Conservation (phyloP, 2,329 filamentous ascomycete species). For the Monosporascus sp. region DNA sequence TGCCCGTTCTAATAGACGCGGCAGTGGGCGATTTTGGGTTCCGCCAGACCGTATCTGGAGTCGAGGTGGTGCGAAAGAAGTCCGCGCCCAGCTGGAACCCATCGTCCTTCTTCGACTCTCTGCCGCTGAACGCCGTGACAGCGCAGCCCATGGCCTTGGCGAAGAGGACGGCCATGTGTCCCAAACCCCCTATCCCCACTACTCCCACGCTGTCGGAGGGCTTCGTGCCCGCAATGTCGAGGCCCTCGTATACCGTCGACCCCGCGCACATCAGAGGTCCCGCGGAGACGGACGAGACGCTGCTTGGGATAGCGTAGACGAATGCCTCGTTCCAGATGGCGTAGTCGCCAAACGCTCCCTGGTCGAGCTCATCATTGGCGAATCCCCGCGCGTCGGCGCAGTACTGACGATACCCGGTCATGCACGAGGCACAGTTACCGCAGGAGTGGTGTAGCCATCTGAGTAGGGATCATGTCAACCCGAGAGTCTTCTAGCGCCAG, state of each 20-base stretch:
- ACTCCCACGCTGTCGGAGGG: constrained; percentile 28
- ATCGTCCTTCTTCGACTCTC: constrained; percentile 2
- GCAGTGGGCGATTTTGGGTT: not conserved
- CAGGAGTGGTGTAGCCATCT: constrained; percentile 18
- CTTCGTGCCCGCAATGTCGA: constrained; percentile 19
- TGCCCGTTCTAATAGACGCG: too few species aligned
- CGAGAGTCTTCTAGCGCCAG: not conserved
- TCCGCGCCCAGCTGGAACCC: constrained; percentile 10
- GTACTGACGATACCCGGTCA: constrained; percentile 13
- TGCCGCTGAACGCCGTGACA: constrained; percentile 2
- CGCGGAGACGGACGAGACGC: constrained; percentile 33
- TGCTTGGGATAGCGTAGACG: constrained; percentile 33
- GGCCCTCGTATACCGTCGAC: constrained; percentile 34
- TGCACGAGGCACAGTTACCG: constrained; percentile 21
- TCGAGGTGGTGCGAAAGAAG: constrained; percentile 1
- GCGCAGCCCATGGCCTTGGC: constrained; percentile 53
- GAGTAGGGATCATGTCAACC: not conserved
- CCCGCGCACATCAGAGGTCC: constrained; percentile 43
- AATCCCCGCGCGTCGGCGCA: constrained; percentile 30
- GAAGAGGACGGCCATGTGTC: constrained; percentile 60
- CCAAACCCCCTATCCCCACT: constrained; percentile 56
- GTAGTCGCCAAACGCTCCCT: constrained; percentile 30
- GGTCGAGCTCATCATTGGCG: constrained; percentile 29
- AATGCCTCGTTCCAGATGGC: constrained; percentile 31
- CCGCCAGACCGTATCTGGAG: not conserved